A percentile compares a stretch with the other conserved stretches of the same genome.
phyloP scores from a whole-genome alignment of 331 rosid genomes.

The Quercus lobata region DNA sequence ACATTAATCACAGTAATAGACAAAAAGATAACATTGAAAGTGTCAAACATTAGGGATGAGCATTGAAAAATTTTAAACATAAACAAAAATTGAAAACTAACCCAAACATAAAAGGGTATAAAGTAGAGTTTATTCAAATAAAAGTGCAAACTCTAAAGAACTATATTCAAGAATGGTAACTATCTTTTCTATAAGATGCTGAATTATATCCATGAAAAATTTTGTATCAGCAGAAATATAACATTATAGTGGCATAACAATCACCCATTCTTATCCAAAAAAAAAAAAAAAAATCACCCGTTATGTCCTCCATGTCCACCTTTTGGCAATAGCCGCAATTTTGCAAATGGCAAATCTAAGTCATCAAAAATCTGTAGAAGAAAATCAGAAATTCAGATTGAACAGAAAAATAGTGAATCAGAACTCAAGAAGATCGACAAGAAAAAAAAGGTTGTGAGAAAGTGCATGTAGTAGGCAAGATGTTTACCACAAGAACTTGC shows the following conservation, averaged over 20 bases:
- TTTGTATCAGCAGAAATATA: neutral
- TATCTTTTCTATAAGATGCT: conserved; percentile 7
- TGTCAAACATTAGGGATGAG: no score
- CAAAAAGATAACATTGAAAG: no score
- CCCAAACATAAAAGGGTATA: no score
- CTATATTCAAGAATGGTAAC: neutral
- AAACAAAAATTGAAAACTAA: no score
- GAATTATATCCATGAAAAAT: neutral
- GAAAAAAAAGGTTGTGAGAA: neutral
- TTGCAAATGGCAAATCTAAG: conserved; percentile 87
- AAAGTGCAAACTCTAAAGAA: neutral
- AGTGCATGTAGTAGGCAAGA: conserved; percentile 7
- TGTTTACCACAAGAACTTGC: conserved; percentile 90
- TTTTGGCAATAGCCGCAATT: conserved; percentile 82
- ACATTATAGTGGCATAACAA: conserved; percentile 3
- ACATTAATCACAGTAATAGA: no score
- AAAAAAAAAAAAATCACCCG: conserved; percentile 37
- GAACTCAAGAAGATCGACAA: neutral
- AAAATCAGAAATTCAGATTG: conserved; percentile 11
- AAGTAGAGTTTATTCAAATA: neutral
- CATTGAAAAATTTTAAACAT: no score
- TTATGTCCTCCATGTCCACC: conserved; percentile 99
- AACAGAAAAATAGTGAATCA: conserved; percentile 1
- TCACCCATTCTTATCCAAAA: conserved; percentile 47
- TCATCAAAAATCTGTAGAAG: conserved; percentile 75